These are phyloP conservation scores for Daldinia concentrica DNA, from an alignment of 495 filamentous ascomycete genomes.

Conservation along the genomic window DNA sequence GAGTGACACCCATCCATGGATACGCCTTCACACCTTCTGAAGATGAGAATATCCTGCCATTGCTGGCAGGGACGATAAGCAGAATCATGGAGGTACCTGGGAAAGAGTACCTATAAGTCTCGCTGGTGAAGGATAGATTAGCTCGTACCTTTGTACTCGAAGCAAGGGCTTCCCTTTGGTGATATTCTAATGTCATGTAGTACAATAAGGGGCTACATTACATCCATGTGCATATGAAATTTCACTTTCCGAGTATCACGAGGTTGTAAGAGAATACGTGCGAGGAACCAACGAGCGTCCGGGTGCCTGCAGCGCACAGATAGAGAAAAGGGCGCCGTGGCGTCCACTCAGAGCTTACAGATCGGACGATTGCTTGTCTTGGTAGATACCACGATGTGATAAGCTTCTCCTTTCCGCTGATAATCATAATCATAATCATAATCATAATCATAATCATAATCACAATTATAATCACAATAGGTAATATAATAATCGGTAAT, in stretches of 20 bases:
- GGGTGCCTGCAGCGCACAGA: conserved; percentile 5
- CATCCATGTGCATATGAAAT: neutral
- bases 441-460: neutral
- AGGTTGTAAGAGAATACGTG: neutral
- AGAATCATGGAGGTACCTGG: neutral
- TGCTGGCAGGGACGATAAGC: neutral
- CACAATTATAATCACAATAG: no score
- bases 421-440: neutral
- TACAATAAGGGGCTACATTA: neutral
- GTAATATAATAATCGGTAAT: neutral
- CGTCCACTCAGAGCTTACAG: neutral
- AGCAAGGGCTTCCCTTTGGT: neutral
- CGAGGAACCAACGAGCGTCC: neutral
- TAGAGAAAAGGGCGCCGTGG: neutral
- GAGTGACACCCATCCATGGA: neutral
- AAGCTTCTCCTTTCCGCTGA: neutral
- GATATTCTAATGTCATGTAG: neutral
- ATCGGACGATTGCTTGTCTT: conserved; percentile 10
- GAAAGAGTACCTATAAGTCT: neutral
- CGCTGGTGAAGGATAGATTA: neutral
- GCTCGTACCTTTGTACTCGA: neutral
- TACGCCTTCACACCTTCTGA: neutral
- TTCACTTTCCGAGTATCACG: conserved; percentile 7
- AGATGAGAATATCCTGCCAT: neutral
- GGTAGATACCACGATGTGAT: neutral